Evolutionary conservation across 2,329 filamentous ascomycete genomes (phyloP).

Genomic region (Leptographium radiaticola): DNA sequence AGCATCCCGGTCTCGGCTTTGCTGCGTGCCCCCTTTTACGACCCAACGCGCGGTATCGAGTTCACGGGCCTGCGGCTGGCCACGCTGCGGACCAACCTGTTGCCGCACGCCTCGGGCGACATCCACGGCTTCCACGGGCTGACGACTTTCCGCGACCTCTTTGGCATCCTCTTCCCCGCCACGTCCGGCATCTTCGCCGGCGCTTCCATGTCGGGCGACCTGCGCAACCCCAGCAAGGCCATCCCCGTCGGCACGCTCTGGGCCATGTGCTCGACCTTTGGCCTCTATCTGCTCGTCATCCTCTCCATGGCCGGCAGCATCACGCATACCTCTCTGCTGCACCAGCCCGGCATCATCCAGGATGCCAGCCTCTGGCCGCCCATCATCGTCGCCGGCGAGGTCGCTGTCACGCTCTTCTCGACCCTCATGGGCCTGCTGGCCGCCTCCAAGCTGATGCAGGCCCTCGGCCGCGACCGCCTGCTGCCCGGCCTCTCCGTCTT

Average conservation of each 20-base stretch:
- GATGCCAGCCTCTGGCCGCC: constrained; percentile 64
- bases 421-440: constrained; percentile 79
- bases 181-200: constrained; percentile 54
- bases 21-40: constrained; percentile 53
- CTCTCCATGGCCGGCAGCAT: constrained; percentile 66
- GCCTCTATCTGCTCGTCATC: constrained; percentile 64
- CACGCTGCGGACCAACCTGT: constrained; percentile 62
- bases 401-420: constrained; percentile 73
- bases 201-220: constrained; percentile 80
- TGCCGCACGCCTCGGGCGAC: constrained; percentile 44
- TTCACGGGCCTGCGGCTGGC: constrained; percentile 65
- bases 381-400: constrained; percentile 67
- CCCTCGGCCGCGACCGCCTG: constrained; percentile 65
- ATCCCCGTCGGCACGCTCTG: constrained; percentile 77
- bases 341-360: constrained; percentile 68
- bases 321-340: constrained; percentile 59
- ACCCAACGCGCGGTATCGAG: constrained; percentile 47
- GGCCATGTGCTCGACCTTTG: constrained; percentile 63
- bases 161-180: constrained; percentile 73
- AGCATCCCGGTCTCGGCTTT: constrained; percentile 74
- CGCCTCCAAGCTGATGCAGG: constrained; percentile 72
- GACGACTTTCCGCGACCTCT: constrained; percentile 66
- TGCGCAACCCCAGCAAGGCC: constrained; percentile 68
- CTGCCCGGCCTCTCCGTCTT: constrained; percentile 66
- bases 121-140: constrained; percentile 48